These are phyloP conservation scores for Penicillium sp. DNA, from an alignment of 2,329 filamentous ascomycete species.

Conservation along the genomic window DNA sequence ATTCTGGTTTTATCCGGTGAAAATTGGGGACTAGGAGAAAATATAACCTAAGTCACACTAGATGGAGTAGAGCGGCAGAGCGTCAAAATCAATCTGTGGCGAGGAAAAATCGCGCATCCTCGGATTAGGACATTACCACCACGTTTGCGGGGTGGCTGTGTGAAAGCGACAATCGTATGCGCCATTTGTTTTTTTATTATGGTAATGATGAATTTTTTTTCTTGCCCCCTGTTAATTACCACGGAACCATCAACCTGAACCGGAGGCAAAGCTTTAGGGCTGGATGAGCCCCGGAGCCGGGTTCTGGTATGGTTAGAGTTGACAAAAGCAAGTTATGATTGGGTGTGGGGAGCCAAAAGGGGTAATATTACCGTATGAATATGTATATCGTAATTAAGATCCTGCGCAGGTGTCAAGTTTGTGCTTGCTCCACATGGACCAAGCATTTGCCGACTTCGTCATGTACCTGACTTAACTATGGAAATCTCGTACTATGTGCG, in stretches of 20 bases:
- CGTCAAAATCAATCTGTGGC: conserved; percentile 8
- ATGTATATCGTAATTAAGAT: conserved; percentile 3
- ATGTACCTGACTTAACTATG: not conserved
- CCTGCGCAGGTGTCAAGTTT: not conserved
- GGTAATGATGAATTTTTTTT: conserved; percentile 2
- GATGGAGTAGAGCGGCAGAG: not conserved
- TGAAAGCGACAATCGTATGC: conserved; percentile 10
- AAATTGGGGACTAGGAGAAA: conserved; percentile 8
- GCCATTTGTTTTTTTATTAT: conserved; percentile 13
- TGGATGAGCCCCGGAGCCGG: not conserved
- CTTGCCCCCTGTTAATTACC: not conserved
- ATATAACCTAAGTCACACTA: conserved; percentile 1
- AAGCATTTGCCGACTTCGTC: too few species aligned
- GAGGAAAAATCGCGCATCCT: conserved; percentile 24
- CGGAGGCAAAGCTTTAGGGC: conserved; percentile 1
- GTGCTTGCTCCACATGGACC: too few species aligned
- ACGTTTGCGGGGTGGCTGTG: conserved; percentile 8
- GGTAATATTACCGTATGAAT: conserved; percentile 11
- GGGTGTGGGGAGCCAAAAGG: not conserved
- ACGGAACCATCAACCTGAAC: not conserved
- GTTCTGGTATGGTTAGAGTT: conserved; percentile 10
- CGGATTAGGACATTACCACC: conserved; percentile 1
- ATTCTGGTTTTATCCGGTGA: not conserved
- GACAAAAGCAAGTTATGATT: conserved; percentile 5
- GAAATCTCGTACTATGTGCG: not conserved